phyloP scores from a whole-genome alignment of 805 yeast species.

The Hanseniaspora clermontiae region DNA sequence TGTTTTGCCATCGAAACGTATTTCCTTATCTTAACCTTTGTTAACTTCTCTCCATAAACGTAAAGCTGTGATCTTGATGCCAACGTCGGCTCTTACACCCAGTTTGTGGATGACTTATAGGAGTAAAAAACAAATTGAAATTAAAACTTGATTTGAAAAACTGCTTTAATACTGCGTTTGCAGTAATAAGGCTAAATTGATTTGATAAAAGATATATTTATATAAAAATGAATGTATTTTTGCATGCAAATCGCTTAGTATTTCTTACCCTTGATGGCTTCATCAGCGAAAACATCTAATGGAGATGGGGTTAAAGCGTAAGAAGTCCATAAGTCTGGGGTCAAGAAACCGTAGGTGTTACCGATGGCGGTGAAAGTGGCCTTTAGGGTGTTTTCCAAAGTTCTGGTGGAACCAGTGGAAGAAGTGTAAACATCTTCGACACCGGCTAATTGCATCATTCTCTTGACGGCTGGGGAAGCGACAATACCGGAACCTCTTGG shows the following conservation, averaged over 20 bases:
- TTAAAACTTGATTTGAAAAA: neutral
- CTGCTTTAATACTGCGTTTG: neutral
- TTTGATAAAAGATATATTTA: neutral
- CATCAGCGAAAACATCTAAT: conserved; percentile 85
- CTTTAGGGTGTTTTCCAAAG: conserved; percentile 98
- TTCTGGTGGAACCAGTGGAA: conserved; percentile 98
- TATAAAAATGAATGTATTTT: conserved; percentile 1
- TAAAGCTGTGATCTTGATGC: no score
- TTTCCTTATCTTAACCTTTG: no score
- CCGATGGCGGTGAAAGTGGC: conserved; percentile 99
- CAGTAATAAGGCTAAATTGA: neutral
- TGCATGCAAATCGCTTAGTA: conserved; percentile 36
- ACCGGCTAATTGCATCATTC: conserved; percentile 98
- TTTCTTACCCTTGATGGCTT: conserved; percentile 66
- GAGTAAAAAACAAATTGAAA: no score
- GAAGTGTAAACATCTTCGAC: conserved; percentile 98
- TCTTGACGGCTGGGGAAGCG: conserved; percentile 99
- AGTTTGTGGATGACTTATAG: no score
- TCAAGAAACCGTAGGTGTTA: conserved; percentile 99
- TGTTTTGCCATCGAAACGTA: no score
- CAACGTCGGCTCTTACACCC: no score
- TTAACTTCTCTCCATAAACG: no score
- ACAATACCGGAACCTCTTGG: conserved; percentile 99
- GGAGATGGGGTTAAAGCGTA: conserved; percentile 80
- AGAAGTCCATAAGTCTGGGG: conserved; percentile 97